Evolutionary conservation across 2,329 filamentous ascomycete genomes (phyloP), one percentile per base, ranked within the genome.

Genomic region (Penicillium aurantiogriseum): DNA sequence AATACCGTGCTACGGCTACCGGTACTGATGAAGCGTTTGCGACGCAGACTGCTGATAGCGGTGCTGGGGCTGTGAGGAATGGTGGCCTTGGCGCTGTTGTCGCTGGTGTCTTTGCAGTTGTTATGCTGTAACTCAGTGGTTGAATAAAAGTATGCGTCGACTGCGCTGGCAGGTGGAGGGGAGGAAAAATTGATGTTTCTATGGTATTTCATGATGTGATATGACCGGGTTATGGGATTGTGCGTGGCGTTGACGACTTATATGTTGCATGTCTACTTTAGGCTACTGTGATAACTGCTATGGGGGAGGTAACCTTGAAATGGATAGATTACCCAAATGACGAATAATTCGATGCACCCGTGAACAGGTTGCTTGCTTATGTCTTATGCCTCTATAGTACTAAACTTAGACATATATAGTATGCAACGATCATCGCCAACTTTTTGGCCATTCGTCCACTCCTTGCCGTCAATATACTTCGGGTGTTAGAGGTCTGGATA

Each of bases 1-100:
- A 62, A 21, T 58, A 56, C 51, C 48, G 54, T 5, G 56, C 61
- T 27, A 64, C 63, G 39, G 59, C 56, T 51, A 66, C 63, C 1
- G 59, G 56, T 25, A 52, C 53, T 9, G 55, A 43, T 35, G 10
- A 36, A 10, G 44, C 48, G 4, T 56, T 52, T 43, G 44, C 50
- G n/a, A 53, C 55, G 36, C 52, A 61, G 51, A 62, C 59, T 25
- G 39, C 43, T 31, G 48, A 31, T 40, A 58, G 51, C 57, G 52
- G 21, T 8, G 57, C 44, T 31, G 55, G 8, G 27, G 52, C 9
- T 51, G 11, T 42, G 49, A 40, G 36, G 35, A 33, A 25, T 35
- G 51, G 25, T 15, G 51, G 46, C 36, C 38, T 57, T 17, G 58
- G 54, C 10, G 48, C 48, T 42, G 40, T 52, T 25, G 54, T 56